These are phyloP conservation scores for Trifolium repens DNA, from an alignment of 306 rosid species.

Conservation along the genomic window DNA sequence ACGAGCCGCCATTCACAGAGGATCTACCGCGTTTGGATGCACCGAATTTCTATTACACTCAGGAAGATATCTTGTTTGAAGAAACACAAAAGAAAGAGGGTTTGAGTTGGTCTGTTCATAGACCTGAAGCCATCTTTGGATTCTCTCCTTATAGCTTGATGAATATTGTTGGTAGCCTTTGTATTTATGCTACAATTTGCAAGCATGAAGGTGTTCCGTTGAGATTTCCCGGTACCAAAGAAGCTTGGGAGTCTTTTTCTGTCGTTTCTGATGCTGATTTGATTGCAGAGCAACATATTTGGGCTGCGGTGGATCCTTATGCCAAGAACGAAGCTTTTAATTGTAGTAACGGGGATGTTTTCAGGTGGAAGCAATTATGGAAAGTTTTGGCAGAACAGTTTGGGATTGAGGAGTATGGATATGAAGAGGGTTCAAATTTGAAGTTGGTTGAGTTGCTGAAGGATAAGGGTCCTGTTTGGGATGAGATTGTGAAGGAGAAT, in stretches of 20 bases:
- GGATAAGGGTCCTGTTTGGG: conserved; percentile 64
- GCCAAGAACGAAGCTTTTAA: conserved; percentile 70
- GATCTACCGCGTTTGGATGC: conserved; percentile 62
- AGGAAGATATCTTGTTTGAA: conserved; percentile 58
- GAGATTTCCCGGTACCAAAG: conserved; percentile 62
- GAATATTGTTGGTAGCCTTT: conserved; percentile 57
- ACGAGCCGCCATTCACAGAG: conserved; percentile 74
- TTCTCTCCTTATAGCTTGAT: conserved; percentile 76
- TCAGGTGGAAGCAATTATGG: conserved; percentile 74
- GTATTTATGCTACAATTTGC: conserved; percentile 74
- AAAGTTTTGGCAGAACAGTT: conserved; percentile 72
- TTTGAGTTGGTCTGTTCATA: conserved; percentile 67
- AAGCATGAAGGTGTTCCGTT: conserved; percentile 64
- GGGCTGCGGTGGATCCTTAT: conserved; percentile 80
- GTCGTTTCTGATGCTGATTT: conserved; percentile 69
- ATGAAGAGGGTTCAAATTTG: conserved; percentile 50
- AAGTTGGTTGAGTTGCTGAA: conserved; percentile 57
- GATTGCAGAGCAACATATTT: conserved; percentile 79
- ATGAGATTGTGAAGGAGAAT: conserved; percentile 67
- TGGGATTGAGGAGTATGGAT: conserved; percentile 67
- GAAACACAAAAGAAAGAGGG: conserved; percentile 57
- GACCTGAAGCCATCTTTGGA: conserved; percentile 61
- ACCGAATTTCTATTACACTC: conserved; percentile 67
- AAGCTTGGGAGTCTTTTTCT: conserved; percentile 56
- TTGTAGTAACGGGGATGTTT: conserved; percentile 65